These are phyloP conservation scores for Trypanosoma platydactyli DNA, from an alignment of 208 protist genomes.

Conservation along the genomic window DNA sequence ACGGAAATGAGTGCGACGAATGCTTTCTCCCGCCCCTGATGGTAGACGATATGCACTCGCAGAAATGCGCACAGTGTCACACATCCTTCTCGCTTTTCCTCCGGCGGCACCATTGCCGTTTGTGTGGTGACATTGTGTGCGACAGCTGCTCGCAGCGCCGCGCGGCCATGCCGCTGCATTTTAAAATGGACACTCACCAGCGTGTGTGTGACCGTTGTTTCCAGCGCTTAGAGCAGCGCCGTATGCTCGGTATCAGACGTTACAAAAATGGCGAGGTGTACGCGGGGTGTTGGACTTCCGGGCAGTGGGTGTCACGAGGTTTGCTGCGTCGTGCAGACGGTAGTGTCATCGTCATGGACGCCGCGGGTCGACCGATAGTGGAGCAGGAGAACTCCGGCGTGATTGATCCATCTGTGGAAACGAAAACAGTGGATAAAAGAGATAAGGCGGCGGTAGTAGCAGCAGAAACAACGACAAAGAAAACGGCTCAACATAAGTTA, in stretches of 20 bases:
- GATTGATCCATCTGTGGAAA: too few relatives aligned
- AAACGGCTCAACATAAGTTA: background rate
- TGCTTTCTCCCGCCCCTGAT: constrained; percentile 71
- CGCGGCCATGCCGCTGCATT: constrained; percentile 64
- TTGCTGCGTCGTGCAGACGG: constrained; percentile 78
- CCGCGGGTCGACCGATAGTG: constrained; percentile 46
- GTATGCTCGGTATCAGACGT: constrained; percentile 57
- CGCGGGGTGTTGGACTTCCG: constrained; percentile 72
- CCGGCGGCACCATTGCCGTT: constrained; percentile 89
- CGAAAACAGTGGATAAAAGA: background rate
- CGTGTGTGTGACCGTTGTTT: constrained; percentile 81
- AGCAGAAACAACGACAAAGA: background rate
- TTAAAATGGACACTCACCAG: constrained; percentile 40
- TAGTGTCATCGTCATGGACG: constrained; percentile 68
- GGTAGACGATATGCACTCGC: constrained; percentile 62
- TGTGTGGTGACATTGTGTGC: constrained; percentile 92
- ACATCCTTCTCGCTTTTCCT: constrained; percentile 80
- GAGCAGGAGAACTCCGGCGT: background rate
- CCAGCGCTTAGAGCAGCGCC: constrained; percentile 63
- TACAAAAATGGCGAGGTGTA: constrained; percentile 76
- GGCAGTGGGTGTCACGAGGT: constrained; percentile 70
- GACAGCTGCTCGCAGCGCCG: constrained; percentile 78
- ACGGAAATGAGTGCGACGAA: constrained; percentile 85
- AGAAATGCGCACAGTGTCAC: constrained; percentile 76
- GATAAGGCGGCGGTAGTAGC: background rate